Evolutionary conservation across 352 stramenopile species (phyloP).

Genomic region (Phytopythium vexans): DNA sequence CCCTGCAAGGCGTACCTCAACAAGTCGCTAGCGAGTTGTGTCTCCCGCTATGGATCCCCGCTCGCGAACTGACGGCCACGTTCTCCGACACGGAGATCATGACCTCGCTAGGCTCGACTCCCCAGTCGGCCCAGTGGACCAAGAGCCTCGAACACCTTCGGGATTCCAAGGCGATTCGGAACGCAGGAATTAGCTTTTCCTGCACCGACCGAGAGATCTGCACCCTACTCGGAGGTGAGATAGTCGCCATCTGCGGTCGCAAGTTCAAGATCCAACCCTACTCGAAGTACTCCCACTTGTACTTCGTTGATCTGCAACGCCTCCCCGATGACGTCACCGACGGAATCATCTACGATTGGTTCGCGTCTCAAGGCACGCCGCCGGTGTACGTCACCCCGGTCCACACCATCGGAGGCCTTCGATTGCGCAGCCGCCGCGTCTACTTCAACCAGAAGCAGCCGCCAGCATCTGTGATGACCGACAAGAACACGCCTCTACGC

Average conservation of each 20-base stretch:
- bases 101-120: conserved; percentile 6
- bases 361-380: conserved; percentile 1
- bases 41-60: conserved; percentile 13
- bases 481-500: not conserved
- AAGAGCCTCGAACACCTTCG: not conserved
- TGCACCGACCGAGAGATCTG: conserved; percentile 9
- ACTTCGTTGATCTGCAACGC: conserved; percentile 13
- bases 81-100: conserved; percentile 18
- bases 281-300: conserved; percentile 18
- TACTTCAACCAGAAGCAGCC: conserved; percentile 12
- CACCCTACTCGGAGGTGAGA: conserved; percentile 4
- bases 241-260: conserved; percentile 3
- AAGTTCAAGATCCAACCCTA: conserved; percentile 11
- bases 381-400: conserved; percentile 9
- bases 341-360: conserved; percentile 12
- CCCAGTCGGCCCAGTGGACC: conserved; percentile 3
- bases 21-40: conserved; percentile 5
- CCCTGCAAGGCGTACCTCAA: conserved; percentile 3
- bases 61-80: not conserved
- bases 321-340: conserved; percentile 8
- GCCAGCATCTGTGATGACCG: conserved; percentile 6
- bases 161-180: conserved; percentile 10
- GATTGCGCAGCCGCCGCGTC: conserved; percentile 2
- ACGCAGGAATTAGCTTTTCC: conserved; percentile 12
- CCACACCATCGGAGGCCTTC: conserved; percentile 1